Conservation (phyloP, 805 yeast genomes). For the Suhomyces sp. region DNA sequence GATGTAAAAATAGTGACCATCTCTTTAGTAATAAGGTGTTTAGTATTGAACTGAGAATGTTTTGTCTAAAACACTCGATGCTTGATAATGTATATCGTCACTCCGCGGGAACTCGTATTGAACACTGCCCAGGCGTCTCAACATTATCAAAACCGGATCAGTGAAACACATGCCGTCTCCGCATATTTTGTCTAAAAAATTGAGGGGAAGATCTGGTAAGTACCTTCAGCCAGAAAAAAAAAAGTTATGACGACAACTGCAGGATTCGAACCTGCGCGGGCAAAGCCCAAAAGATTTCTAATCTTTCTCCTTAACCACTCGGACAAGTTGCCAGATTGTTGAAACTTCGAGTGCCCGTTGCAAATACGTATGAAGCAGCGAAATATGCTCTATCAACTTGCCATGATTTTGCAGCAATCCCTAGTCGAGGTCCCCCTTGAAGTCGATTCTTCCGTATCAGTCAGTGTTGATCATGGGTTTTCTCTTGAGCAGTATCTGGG, state of each 20-base stretch:
- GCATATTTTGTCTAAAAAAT: background rate
- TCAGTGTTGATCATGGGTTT: no score
- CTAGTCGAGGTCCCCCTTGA: no score
- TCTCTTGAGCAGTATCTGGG: background rate
- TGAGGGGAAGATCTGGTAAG: background rate
- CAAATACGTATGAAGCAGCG: no score
- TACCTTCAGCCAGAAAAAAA: constrained; percentile 10
- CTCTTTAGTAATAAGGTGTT: background rate
- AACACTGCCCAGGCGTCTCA: background rate
- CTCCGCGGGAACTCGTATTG: background rate
- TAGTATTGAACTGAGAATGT: background rate
- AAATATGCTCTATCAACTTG: no score
- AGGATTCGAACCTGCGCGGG: constrained; percentile 53
- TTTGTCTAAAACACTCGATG: background rate
- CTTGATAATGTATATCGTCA: background rate
- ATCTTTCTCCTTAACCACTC: constrained; percentile 49
- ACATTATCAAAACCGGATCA: background rate
- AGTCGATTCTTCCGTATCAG: no score
- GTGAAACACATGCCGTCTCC: background rate
- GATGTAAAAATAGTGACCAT: background rate
- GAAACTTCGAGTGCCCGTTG: no score
- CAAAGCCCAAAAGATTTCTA: constrained; percentile 48
- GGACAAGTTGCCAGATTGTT: constrained; percentile 39
- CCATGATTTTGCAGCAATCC: no score
- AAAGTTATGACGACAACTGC: constrained; percentile 44